Evolutionary conservation across 192 early-diverging fungal genomes (phyloP).

Genomic region (Phlyctochytrium arcticum): DNA sequence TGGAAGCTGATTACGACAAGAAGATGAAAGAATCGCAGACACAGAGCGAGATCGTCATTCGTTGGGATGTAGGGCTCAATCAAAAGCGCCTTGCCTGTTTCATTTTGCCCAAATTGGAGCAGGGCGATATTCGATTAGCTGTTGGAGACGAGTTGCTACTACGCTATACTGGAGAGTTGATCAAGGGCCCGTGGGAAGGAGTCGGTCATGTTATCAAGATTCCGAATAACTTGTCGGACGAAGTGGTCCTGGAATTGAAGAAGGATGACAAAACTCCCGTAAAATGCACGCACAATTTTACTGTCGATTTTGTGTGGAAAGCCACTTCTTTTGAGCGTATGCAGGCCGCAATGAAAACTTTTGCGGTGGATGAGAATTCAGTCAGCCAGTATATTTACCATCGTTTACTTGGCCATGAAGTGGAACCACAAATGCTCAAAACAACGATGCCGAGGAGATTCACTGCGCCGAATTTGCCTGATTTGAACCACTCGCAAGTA

Average conservation of each 20-base stretch:
- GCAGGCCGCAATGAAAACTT: slow-evolving; percentile 94
- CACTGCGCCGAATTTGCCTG: slow-evolving; percentile 88
- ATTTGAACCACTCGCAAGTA: slow-evolving; percentile 95
- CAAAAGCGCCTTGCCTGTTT: slow-evolving; percentile 91
- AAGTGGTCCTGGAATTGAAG: slow-evolving; percentile 89
- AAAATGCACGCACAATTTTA: slow-evolving; percentile 83
- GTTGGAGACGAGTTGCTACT: slow-evolving; percentile 93
- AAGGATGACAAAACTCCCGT: slow-evolving; percentile 65
- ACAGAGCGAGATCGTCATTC: slow-evolving; percentile 87
- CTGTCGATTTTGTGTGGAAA: slow-evolving; percentile 99
- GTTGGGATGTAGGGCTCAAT: slow-evolving; percentile 98
- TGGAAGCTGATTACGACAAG: slow-evolving; percentile 92
- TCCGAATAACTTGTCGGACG: slow-evolving; percentile 90
- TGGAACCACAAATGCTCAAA: slow-evolving; percentile 78
- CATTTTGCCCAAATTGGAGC: slow-evolving; percentile 85
- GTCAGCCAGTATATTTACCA: slow-evolving; percentile 97
- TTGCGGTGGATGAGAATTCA: slow-evolving; percentile 91
- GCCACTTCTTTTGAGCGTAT: slow-evolving; percentile 94
- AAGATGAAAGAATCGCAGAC: slow-evolving; percentile 90
- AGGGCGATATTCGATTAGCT: slow-evolving; percentile 83
- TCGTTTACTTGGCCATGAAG: slow-evolving; percentile 89
- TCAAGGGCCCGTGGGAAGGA: slow-evolving; percentile 77
- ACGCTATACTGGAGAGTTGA: slow-evolving; percentile 78
- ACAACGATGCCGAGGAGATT: slow-evolving; percentile 83
- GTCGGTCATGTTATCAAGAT: slow-evolving; percentile 92